Evolutionary conservation across 176 grass and related monocot genomes (phyloP).

Genomic region (Eragrostis nindensis): DNA sequence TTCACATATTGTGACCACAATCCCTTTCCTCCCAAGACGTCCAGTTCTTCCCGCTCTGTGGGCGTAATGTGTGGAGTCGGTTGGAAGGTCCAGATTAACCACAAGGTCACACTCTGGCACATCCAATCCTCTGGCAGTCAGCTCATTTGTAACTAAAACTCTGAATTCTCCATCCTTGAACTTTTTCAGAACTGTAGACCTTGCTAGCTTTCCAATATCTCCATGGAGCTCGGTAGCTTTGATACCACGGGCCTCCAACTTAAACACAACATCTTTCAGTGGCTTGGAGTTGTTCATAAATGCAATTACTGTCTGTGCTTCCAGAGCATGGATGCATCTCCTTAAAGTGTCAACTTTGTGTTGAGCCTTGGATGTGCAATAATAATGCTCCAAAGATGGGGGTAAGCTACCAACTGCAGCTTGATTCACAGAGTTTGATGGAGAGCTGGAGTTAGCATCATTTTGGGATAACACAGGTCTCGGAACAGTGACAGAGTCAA

Average conservation of each 20-base stretch:
- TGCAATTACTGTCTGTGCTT: slow-evolving; percentile 75
- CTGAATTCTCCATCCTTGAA: slow-evolving; percentile 84
- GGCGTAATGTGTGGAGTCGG: slow-evolving; percentile 86
- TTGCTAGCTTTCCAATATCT: slow-evolving; percentile 83
- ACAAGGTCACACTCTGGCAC: slow-evolving; percentile 96
- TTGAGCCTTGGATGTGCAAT: slow-evolving; percentile 76
- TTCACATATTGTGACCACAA: slow-evolving; percentile 87
- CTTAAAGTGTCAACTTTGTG: slow-evolving; percentile 93
- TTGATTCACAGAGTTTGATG: slow-evolving; percentile 59
- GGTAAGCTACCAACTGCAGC: slow-evolving; percentile 80
- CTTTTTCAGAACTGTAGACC: slow-evolving; percentile 86
- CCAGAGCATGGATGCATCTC: slow-evolving; percentile 83
- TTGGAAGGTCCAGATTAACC: slow-evolving; percentile 94
- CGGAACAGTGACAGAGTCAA: slow-evolving; percentile 62
- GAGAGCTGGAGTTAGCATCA: slow-evolving; percentile 37
- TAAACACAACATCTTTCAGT: slow-evolving; percentile 95
- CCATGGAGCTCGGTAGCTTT: slow-evolving; percentile 81
- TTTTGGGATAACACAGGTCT: slow-evolving; percentile 43
- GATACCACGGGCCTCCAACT: slow-evolving; percentile 90
- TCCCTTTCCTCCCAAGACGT: slow-evolving; percentile 80
- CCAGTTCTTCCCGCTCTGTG: slow-evolving; percentile 93
- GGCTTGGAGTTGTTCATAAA: slow-evolving; percentile 96
- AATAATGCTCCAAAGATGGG: slow-evolving; percentile 80
- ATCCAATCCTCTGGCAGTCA: slow-evolving; percentile 86
- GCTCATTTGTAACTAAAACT: slow-evolving; percentile 89